phyloP scores from a whole-genome alignment of 176 grass and related monocot genomes.

The Oryza brachyantha region DNA sequence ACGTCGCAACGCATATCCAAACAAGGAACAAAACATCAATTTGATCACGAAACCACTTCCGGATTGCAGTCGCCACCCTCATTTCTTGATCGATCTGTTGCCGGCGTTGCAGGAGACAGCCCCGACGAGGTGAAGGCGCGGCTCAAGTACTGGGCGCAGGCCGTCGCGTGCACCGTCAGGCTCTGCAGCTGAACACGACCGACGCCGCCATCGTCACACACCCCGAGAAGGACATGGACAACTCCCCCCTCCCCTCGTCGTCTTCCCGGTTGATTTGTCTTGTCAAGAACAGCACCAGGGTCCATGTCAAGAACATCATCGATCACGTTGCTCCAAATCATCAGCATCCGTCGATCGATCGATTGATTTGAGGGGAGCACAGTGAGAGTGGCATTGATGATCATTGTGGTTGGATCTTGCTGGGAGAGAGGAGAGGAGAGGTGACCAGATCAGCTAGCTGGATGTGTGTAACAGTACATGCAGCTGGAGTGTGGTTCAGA shows the following conservation, averaged over 20 bases:
- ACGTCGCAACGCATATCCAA: neutral
- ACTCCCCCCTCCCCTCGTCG: no score
- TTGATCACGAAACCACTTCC: neutral
- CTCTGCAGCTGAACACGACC: slow-evolving; percentile 30
- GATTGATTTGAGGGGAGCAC: neutral
- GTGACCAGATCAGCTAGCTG: neutral
- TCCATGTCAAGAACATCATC: neutral
- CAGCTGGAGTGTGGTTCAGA: neutral
- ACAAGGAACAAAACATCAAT: neutral
- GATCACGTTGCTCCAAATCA: neutral
- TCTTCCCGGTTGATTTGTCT: no score
- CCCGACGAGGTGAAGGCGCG: slow-evolving; percentile 46
- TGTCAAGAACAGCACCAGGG: neutral
- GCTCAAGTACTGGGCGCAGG: slow-evolving; percentile 55
- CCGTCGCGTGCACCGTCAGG: slow-evolving; percentile 46
- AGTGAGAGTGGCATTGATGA: neutral
- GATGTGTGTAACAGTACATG: neutral
- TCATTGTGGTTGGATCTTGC: neutral
- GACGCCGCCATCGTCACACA: neutral
- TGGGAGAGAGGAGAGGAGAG: neutral
- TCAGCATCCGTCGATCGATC: neutral
- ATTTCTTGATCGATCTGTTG: neutral
- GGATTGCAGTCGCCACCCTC: no score
- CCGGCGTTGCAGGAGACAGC: slow-evolving; percentile 28
- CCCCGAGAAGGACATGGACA: neutral